phyloP scores from a whole-genome alignment of 768 basidiomycete genomes.

The Boletus speciosus region DNA sequence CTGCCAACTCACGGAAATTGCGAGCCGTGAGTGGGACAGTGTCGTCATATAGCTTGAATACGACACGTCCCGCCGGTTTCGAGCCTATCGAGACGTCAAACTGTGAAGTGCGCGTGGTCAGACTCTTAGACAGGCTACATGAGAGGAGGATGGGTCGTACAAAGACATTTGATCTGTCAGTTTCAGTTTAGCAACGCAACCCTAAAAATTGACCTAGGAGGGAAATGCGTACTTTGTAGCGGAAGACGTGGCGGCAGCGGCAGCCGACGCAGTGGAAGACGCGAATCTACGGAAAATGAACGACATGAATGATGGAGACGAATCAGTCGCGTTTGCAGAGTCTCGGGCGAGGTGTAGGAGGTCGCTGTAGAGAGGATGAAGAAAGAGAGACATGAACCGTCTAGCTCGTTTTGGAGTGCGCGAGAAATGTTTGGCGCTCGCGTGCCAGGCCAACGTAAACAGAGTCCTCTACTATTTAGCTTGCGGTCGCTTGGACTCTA shows the following conservation, averaged over 20 bases:
- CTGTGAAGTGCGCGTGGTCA: slow-evolving; percentile 30
- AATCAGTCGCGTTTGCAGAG: slow-evolving; percentile 9
- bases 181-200: slow-evolving; percentile 2
- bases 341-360: slow-evolving; percentile 17
- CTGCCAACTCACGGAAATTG: slow-evolving; percentile 81
- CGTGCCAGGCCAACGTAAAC: background rate
- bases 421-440: background rate
- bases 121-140: background rate
- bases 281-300: slow-evolving; percentile 50
- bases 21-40: slow-evolving; percentile 75
- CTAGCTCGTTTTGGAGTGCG: background rate
- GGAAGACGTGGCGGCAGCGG: slow-evolving; percentile 12
- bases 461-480: background rate
- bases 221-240: slow-evolving; percentile 12
- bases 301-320: slow-evolving; percentile 37
- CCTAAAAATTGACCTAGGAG: background rate
- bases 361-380: slow-evolving; percentile 23
- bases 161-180: slow-evolving; percentile 26
- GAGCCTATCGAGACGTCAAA: slow-evolving; percentile 64
- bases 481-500: background rate
- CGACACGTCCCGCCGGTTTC: slow-evolving; percentile 62
- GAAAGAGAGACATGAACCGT: slow-evolving; percentile 18
- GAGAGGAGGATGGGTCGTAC: slow-evolving; percentile 25
- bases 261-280: slow-evolving; percentile 43
- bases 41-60: slow-evolving; percentile 82